Evolutionary conservation across 257 asterid genomes (phyloP), one percentile per base, ranked within the genome.

Genomic region (Echium plantagineum): DNA sequence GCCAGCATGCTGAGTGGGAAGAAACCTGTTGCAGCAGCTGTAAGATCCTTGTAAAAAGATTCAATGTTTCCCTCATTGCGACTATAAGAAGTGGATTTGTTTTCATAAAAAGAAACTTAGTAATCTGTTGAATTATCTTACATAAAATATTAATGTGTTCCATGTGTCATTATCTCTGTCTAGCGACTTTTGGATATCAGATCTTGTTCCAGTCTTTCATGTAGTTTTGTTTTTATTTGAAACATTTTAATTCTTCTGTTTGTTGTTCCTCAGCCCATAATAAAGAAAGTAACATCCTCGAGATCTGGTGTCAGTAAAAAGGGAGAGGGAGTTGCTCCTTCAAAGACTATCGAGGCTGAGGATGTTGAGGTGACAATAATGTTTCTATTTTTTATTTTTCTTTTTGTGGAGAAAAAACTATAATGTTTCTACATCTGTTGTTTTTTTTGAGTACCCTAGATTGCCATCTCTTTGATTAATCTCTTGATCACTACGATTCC

Each of bases 1-100:
- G 99, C 95, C 71, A 93, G 99, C 82, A 85, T 93, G 99, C 96
- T 93, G 60, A 84, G 87, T 71, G 96, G 96, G 62, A 89, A 82
- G 80, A 93, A 77, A 68, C 89, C 96, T 68, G 67, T 78, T 72
- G 80, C 32, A 66, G 47, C 91, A 21, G 94, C 91, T 74, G 99
- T 93, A 77, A 80, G 97, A 75, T 59, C 22, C n/a, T n/a, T n/a
- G n/a, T n/a, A n/a, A n/a, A n/a, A n/a, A 28, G 5, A 0, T 28
- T 28, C 7, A 28, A 28, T 28, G 32, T 28, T 28, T 28, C 32
- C 32, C 32, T 28, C 32, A 6, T 6, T 6, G 5, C 4, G 5
- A 3, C 32, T 28, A n/a, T 28, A 28, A 28, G 5, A 28, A 28
- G 32, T 28, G 32, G 32, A 28, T 28, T 6, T 28, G 3, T 4